A percentile compares a stretch with the other conserved stretches of the same genome.
Evolutionary conservation across 2,329 filamentous ascomycete genomes (phyloP).

Genomic region (Colletotrichum endophyticum): DNA sequence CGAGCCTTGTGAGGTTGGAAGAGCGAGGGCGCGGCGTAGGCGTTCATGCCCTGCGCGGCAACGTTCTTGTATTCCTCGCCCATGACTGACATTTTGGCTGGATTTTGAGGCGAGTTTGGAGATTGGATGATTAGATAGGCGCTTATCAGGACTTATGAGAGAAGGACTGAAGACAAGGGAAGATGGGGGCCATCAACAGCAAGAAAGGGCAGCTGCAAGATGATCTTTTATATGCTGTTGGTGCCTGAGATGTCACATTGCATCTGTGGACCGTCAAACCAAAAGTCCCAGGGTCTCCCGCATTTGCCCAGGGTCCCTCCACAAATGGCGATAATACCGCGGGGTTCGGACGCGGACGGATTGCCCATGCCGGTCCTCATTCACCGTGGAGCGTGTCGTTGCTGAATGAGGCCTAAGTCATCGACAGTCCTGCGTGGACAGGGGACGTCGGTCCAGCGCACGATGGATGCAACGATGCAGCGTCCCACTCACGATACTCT

Average conservation of each 20-base stretch:
- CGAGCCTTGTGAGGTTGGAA: constrained; percentile 50
- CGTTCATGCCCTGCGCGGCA: constrained; percentile 34
- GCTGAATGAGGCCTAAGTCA: neutral
- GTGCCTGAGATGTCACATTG: neutral
- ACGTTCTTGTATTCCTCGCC: constrained; percentile 20
- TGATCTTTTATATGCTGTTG: neutral
- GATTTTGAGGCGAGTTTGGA: neutral
- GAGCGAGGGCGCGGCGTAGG: constrained; percentile 48
- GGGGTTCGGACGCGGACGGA: neutral
- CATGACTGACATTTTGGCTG: constrained; percentile 2
- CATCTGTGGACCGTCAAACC: neutral
- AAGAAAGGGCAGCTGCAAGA: neutral
- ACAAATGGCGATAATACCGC: neutral
- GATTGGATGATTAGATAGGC: too few species aligned
- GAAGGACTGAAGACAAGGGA: neutral
- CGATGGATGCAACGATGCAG: neutral
- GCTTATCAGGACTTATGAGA: neutral
- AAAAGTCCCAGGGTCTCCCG: neutral
- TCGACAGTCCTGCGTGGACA: neutral
- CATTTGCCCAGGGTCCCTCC: neutral
- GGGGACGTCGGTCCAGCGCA: neutral
- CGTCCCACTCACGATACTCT: neutral
- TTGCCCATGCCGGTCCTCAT: neutral
- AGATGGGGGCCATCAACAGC: neutral
- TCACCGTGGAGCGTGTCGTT: neutral